phyloP scores from a whole-genome alignment of 2,329 filamentous ascomycete genomes.

The Fonsecaea multimorphosa region DNA sequence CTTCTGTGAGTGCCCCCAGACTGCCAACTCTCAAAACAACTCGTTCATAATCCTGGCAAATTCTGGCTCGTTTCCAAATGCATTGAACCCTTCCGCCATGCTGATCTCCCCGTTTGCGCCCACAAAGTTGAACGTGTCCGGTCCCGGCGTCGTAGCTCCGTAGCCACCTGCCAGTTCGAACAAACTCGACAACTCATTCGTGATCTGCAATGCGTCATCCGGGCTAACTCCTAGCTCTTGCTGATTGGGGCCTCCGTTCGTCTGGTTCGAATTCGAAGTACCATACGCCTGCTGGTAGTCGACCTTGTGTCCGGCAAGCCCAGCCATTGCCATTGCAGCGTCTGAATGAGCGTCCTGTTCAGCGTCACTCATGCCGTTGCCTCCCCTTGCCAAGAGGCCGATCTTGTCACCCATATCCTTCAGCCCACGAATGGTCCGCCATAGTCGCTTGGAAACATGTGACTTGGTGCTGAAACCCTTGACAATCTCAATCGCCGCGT shows the following conservation, averaged over 20 bases:
- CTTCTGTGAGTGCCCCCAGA: background rate
- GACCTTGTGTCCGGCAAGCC: slow-evolving; percentile 66
- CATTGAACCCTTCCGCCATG: slow-evolving; percentile 32
- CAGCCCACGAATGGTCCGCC: slow-evolving; percentile 69
- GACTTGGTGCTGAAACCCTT: slow-evolving; percentile 67
- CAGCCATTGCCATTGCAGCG: slow-evolving; percentile 70
- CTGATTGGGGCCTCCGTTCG: slow-evolving; percentile 29
- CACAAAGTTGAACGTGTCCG: slow-evolving; percentile 41
- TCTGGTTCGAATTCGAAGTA: slow-evolving; percentile 37
- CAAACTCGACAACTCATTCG: slow-evolving; percentile 65
- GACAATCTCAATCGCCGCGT: slow-evolving; percentile 69
- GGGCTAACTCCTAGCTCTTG: slow-evolving; percentile 60
- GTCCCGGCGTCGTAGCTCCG: slow-evolving; percentile 43
- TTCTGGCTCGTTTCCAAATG: slow-evolving; percentile 64
- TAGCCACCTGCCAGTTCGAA: slow-evolving; percentile 68
- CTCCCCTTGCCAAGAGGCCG: slow-evolving; percentile 53
- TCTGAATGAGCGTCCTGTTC: slow-evolving; percentile 63
- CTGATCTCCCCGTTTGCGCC: slow-evolving; percentile 43
- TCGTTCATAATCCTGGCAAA: slow-evolving; percentile 65
- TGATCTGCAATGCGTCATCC: slow-evolving; percentile 64
- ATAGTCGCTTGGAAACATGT: slow-evolving; percentile 66
- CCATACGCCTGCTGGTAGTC: slow-evolving; percentile 61
- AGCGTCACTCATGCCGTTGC: slow-evolving; percentile 41
- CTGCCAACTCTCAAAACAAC: slow-evolving; percentile 55
- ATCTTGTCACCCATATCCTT: slow-evolving; percentile 68